Base-by-base conservation (phyloP, 2,329 filamentous ascomycete genomes). In the Exophiala spinifera region DNA sequence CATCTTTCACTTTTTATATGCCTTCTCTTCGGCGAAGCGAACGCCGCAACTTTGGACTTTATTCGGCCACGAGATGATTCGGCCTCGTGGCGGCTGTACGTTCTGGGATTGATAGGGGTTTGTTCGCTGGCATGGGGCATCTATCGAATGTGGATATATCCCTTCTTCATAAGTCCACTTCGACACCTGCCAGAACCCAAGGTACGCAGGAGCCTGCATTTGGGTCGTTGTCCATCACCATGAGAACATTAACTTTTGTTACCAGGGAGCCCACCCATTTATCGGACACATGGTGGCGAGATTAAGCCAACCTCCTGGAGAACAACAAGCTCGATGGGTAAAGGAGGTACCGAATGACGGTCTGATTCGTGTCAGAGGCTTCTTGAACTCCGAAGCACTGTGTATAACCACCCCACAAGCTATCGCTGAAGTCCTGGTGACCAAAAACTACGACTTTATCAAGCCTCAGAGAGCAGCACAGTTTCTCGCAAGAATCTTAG, bases 291-390 rank as follows among this genome's bases (percentile, higher is more conserved):
- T 42, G 39, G 17, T 11, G 8, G 17, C 21, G 39, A 42, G 39
- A 19, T 15, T 42, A 4, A 21, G 10, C 8, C 17, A 21, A 42
- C 39, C 39, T 14, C 7, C 21, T 14, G 39, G 39, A 10, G 15
- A 42, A 19, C 17, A 21, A 42, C 39, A 19, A n/a, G 17, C 21
- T 21, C 45, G 52, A n/a, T 80, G 77, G 77, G 68, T 74, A 4
- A 69, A 74, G 28, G 69, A 53, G 10, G 66, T 79, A 2, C 72
- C 74, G 0, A 78, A 79, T 58, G 74, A 78, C 45, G 77, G 77
- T 7, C 63, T 80, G 4, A 67, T 80, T 21, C 67, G 72, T 53
- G 79, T 79, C 57, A 66, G 68, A 13, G 70, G 71, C 61, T 64
- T 73, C 50, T 73, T 77, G 60, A 75, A 76, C 46, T 62, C 68